phyloP scores from a whole-genome alignment of 202 grass and related monocot species.

The Carex sylvatica region DNA sequence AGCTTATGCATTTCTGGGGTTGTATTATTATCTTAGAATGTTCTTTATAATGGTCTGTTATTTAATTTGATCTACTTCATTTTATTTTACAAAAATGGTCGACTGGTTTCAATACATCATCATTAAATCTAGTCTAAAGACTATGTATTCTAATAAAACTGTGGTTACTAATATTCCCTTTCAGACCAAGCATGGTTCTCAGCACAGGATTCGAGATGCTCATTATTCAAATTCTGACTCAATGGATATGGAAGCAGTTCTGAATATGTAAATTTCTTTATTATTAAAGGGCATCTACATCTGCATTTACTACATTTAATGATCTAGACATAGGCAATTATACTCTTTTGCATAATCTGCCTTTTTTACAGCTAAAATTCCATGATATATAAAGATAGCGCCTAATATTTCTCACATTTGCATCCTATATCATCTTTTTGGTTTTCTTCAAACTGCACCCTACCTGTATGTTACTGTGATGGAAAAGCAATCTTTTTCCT shows the following conservation, averaged over 20 bases:
- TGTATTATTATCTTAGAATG: neutral
- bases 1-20: neutral
- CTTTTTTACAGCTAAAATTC: neutral
- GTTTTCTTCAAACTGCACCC: too few species aligned
- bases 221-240: neutral
- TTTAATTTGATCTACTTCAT: constrained; percentile 2
- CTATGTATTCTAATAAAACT: constrained; percentile 5
- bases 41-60: neutral
- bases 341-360: neutral
- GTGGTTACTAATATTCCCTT: neutral
- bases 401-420: too few species aligned
- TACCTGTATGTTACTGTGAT: too few species aligned
- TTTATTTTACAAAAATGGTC: constrained; percentile 40
- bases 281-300: neutral
- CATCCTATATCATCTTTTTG: too few species aligned
- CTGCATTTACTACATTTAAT: neutral
- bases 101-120: constrained; percentile 27
- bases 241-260: constrained; percentile 3
- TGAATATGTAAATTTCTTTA: constrained; percentile 10
- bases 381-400: too few species aligned
- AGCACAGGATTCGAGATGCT: neutral
- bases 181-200: constrained; percentile 25
- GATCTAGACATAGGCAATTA: neutral
- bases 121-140: neutral
- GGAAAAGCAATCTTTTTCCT: too few species aligned